phyloP scores from a whole-genome alignment of 805 yeast genomes.

The Barnettozyma pratensis region DNA sequence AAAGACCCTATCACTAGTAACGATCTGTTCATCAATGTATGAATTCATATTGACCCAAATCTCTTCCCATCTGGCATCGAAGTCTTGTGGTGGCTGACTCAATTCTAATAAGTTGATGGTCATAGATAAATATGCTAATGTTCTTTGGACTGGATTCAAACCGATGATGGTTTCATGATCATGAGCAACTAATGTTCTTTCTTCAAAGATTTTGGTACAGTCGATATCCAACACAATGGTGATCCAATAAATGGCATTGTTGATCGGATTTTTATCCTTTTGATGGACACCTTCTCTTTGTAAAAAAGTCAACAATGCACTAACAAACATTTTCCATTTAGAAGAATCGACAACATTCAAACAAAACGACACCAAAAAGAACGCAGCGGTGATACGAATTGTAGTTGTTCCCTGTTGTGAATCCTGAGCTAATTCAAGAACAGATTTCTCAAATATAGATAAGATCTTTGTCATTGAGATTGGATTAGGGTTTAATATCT shows the following conservation, averaged over 20 bases:
- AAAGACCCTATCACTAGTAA: conserved; percentile 12
- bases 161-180: conserved; percentile 5
- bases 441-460: conserved; percentile 5
- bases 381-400: conserved; percentile 2
- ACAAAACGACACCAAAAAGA: conserved; percentile 5
- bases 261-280: conserved; percentile 2
- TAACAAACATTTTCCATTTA: conserved; percentile 2
- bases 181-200: conserved; percentile 5
- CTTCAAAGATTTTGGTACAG: conserved; percentile 5
- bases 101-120: conserved; percentile 6
- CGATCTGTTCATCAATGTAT: not conserved
- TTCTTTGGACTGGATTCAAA: conserved; percentile 1
- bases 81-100: conserved; percentile 13
- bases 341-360: not conserved
- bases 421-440: conserved; percentile 3
- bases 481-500: not conserved
- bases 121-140: conserved; percentile 4
- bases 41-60: conserved; percentile 30
- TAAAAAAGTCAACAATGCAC: not conserved
- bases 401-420: conserved; percentile 3
- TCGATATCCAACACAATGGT: conserved; percentile 3
- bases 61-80: conserved; percentile 31
- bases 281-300: conserved; percentile 8
- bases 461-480: not conserved
- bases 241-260: conserved; percentile 3